phyloP scores from a whole-genome alignment of 2,329 filamentous ascomycete species.

The Diaporthe sp. region DNA sequence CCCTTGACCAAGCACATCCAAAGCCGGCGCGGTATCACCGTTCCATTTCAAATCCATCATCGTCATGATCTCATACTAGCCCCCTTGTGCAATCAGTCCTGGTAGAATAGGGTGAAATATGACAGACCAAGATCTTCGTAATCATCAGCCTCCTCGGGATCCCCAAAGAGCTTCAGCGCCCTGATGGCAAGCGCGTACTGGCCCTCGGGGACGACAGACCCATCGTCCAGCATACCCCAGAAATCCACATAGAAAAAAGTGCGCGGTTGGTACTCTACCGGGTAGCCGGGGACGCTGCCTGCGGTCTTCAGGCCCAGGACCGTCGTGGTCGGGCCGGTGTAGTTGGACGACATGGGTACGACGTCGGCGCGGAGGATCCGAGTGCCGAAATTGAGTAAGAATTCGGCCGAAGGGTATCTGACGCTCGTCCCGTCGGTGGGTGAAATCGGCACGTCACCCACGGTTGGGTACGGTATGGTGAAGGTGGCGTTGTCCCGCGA shows the following conservation, averaged over 20 bases:
- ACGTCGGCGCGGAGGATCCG: constrained; percentile 45
- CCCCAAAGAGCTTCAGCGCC: constrained; percentile 47
- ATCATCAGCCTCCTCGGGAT: constrained; percentile 44
- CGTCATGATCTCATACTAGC: background rate
- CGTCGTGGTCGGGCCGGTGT: constrained; percentile 39
- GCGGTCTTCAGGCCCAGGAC: constrained; percentile 44
- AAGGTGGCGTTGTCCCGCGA: constrained; percentile 46
- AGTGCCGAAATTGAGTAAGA: constrained; percentile 43
- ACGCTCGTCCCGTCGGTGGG: background rate
- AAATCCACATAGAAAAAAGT: constrained; percentile 38
- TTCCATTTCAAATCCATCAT: background rate
- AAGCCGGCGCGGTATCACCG: background rate
- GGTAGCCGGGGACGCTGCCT: constrained; percentile 44
- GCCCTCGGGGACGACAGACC: constrained; percentile 45
- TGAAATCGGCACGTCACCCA: background rate
- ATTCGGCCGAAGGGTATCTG: constrained; percentile 34
- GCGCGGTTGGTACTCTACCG: constrained; percentile 39
- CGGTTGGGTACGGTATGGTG: constrained; percentile 44
- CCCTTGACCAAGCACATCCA: background rate
- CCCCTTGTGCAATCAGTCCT: background rate
- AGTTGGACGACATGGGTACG: constrained; percentile 39
- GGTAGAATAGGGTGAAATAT: constrained; percentile 28
- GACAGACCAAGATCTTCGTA: constrained; percentile 41
- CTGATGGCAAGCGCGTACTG: constrained; percentile 46
- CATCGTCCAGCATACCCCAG: constrained; percentile 45